Evolutionary conservation across 345 rosid species (phyloP).

Genomic region (Draba incana): DNA sequence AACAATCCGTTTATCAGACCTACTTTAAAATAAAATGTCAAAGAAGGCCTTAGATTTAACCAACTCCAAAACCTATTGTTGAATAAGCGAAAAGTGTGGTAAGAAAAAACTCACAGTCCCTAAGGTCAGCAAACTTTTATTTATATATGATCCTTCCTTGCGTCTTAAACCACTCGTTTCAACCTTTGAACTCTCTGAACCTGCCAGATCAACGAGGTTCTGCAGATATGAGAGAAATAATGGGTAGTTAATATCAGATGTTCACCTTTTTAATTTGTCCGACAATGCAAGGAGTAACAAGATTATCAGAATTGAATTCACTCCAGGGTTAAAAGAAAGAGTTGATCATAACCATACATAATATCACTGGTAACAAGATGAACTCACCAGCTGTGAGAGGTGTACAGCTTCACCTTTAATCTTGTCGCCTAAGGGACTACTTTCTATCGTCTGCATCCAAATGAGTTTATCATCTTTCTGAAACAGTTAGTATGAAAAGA

Average conservation of each 20-base stretch:
- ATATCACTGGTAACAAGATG: slow-evolving; percentile 39
- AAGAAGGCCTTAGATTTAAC: neutral
- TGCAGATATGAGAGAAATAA: slow-evolving; percentile 53
- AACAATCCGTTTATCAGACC: neutral
- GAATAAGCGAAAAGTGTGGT: slow-evolving; percentile 31
- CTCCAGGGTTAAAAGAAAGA: neutral
- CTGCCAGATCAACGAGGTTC: slow-evolving; percentile 99
- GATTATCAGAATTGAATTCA: neutral
- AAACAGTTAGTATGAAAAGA: slow-evolving; percentile 24
- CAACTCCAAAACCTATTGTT: slow-evolving; percentile 20
- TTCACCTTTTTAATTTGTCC: neutral
- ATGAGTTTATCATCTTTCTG: slow-evolving; percentile 30
- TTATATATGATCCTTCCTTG: slow-evolving; percentile 97
- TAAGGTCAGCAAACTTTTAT: slow-evolving; percentile 95
- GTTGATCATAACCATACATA: slow-evolving; percentile 30
- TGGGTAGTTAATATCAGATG: slow-evolving; percentile 26
- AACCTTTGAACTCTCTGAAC: slow-evolving; percentile 99
- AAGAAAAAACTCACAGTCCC: slow-evolving; percentile 80
- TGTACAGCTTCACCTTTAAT: slow-evolving; percentile 84
- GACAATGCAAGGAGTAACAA: slow-evolving; percentile 8
- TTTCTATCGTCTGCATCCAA: slow-evolving; percentile 80
- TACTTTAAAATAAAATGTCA: neutral
- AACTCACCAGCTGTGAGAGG: slow-evolving; percentile 92
- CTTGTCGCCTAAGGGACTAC: slow-evolving; percentile 82
- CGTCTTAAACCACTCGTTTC: slow-evolving; percentile 94